Evolutionary conservation across 352 stramenopile genomes (phyloP), one percentile per base, ranked within the genome.

Genomic region (Phytophthora vignae): DNA sequence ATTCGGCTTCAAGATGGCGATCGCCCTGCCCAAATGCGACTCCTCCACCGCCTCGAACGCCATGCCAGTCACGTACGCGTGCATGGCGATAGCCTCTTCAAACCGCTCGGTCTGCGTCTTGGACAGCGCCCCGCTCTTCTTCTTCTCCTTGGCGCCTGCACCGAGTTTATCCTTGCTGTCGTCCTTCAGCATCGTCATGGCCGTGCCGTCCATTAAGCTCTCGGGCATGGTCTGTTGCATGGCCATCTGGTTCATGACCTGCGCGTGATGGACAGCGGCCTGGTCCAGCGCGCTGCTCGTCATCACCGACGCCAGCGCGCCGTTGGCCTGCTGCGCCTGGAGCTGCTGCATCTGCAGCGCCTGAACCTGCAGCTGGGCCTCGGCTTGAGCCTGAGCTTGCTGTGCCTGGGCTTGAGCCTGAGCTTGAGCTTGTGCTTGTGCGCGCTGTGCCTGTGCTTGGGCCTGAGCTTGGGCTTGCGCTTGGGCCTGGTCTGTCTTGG

Each of bases 71-170:
- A 90, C 85, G 52, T 90, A 95, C 19, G 83, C 83, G 67, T 95
- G 88, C 88, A 94, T 95, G 36, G 88, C 88, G 36, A 95, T 65
- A 25, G 84, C 86, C 56, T 95, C 88, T 22, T 95, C 88, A 61
- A 95, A 78, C 17, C 83, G 76, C n/a, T 93, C 88, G 27, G 75
- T 78, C 74, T 94, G 86, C 17, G 67, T 76, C 65, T 89, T 95
- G 3, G 83, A 82, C 14, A 95, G 75, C 19, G 73, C 55, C n/a
- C 69, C 75, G 25, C 87, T 87, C 55, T 81, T 78, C 55, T 81
- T 87, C 44, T 79, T 78, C 19, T 90, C 82, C 31, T 87, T 89
- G 14, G 27, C 55, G 29, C 29, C 29, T 33, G 29, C 29, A 33
- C 29, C 29, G 1, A 25, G 19, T 46, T 60, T 69, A 9, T 76